phyloP scores from a whole-genome alignment of 305 asterid species.

The Fraxinus sp. region DNA sequence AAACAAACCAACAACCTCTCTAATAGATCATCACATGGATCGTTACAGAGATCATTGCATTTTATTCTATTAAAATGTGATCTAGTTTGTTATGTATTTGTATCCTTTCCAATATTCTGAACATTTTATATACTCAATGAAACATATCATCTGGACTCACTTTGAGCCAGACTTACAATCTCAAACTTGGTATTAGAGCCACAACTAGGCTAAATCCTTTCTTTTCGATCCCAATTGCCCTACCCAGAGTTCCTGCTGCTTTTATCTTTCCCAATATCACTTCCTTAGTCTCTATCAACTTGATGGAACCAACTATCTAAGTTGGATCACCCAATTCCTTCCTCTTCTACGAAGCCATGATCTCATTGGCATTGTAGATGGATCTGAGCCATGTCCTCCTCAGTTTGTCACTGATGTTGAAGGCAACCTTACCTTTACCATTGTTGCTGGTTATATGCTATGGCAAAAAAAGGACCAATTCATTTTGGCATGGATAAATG shows the following conservation, averaged over 20 bases:
- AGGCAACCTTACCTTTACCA: background rate
- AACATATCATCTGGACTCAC: no score
- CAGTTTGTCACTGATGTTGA: background rate
- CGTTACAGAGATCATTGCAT: background rate
- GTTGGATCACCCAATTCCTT: background rate
- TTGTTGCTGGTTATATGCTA: background rate
- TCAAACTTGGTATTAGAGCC: no score
- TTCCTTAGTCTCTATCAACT: background rate
- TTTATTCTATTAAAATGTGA: background rate
- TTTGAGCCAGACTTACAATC: background rate
- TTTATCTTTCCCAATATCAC: background rate
- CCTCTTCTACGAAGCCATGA: background rate
- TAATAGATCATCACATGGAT: background rate
- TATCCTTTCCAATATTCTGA: background rate
- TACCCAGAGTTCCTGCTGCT: background rate
- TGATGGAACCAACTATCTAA: background rate
- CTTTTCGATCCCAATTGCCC: background rate
- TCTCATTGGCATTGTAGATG: background rate
- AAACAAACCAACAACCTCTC: no score
- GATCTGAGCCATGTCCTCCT: background rate
- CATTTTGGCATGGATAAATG: background rate
- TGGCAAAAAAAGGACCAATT: background rate
- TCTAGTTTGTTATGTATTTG: background rate
- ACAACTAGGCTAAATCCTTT: background rate
- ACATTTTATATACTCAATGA: background rate